Evolutionary conservation across 2,329 filamentous ascomycete genomes (phyloP), one percentile per base, ranked within the genome.

Genomic region (Harringtonia aguacate): DNA sequence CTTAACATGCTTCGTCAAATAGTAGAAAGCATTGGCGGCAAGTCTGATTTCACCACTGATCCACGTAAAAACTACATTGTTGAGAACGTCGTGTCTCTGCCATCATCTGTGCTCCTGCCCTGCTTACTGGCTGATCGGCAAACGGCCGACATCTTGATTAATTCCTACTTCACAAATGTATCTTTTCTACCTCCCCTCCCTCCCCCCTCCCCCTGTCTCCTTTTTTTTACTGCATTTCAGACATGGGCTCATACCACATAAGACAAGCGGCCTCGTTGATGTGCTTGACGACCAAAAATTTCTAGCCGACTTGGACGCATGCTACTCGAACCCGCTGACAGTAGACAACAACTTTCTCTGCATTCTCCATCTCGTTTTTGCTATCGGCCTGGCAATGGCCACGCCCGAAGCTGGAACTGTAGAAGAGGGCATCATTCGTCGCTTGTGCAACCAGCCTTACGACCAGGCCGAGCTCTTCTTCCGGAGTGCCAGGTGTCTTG

Each of bases 401-500:
- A 69, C 69, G 17, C 73, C 75, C 4, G 52, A 57, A n/a, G 62
- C 64, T 1, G 70, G 67, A 3, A 74, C 63, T 29, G 56, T 57
- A 0, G 75, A 79, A 44, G 68, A 69, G 4, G 56, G 55, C 0
- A 60, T 78, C 9, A 66, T 82, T 40, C 62, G 68, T 27, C 70
- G 68, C 42, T 60, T 81, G 18, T 65, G 66, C 18, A 62, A 60
- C 6, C 66, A 69, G 29, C 61, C 67, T 27, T 56, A 65, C 2
- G 70, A 75, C 48, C 66, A 72, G 50, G 74, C 76, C n/a, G 78
- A 83, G 50, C 59, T 74, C 12, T 81, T 82, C 55, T 84, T 78
- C 53, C 62, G 69, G 15, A 76, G 71, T 48, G 79, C 78, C 6
- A 77, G 72, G 50, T 65, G 63, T 35, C 61, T 81, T 15, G 62